phyloP scores from a whole-genome alignment of 148 eudicot genomes.

The Cornus florida region DNA sequence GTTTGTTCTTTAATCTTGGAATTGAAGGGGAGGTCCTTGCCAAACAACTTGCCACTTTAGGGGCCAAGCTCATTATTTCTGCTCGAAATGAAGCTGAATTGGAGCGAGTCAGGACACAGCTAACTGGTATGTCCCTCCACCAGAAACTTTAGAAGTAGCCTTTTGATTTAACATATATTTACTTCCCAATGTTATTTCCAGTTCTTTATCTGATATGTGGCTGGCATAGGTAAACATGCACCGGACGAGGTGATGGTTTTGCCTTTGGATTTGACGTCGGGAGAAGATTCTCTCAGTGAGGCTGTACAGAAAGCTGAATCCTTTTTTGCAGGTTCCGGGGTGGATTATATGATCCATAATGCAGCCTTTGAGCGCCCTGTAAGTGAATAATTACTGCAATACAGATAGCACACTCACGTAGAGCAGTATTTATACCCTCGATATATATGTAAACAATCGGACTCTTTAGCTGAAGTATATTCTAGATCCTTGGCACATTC shows the following conservation, averaged over 20 bases:
- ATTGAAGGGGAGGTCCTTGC: constrained; percentile 84
- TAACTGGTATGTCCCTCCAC: constrained; percentile 48
- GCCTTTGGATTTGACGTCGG: constrained; percentile 85
- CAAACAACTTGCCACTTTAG: constrained; percentile 81
- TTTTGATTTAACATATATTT: neutral
- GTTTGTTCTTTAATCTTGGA: constrained; percentile 12
- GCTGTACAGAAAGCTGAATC: constrained; percentile 78
- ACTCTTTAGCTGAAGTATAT: neutral
- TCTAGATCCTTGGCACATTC: neutral
- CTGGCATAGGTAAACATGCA: constrained; percentile 69
- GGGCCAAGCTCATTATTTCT: constrained; percentile 89
- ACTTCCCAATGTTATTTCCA: neutral
- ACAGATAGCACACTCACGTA: neutral
- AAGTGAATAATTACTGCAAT: constrained; percentile 30
- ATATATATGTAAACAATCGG: neutral
- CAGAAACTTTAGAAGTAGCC: neutral
- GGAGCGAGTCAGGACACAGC: constrained; percentile 72
- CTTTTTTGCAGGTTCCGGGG: constrained; percentile 66
- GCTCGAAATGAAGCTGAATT: constrained; percentile 87
- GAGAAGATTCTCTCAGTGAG: constrained; percentile 67
- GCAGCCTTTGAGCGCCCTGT: constrained; percentile 98
- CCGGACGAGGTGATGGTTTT: constrained; percentile 74
- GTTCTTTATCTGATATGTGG: neutral
- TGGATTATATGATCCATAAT: constrained; percentile 89
- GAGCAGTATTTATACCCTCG: neutral